Base-by-base conservation (phyloP, 225 moss, liverwort and hornwort genomes). In the Rhytidiadelphus loreus region DNA sequence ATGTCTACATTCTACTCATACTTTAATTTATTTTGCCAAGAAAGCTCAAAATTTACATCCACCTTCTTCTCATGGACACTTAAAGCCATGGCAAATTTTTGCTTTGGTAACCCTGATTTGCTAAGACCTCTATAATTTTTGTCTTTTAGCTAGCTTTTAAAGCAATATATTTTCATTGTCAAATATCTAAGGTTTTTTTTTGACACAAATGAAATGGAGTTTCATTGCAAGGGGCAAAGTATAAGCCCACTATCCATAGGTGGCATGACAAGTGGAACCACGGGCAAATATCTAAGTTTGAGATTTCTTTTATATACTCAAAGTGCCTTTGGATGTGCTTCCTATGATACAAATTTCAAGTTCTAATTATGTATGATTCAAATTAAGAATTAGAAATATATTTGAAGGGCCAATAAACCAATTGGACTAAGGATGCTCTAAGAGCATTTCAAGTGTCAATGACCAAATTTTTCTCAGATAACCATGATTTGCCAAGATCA, bases 11-110 rank as follows among this genome's bases (percentile, higher is more conserved):
- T 29, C 6, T 72, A 1, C 0, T 44, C 2, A 17, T 29, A 44
- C 5, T 3, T 43, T 26, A 5, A 43, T 71, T 48, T 46, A 8
- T 30, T 70, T 41, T 15, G 15, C 15, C 3, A 0, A 25, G 8
- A 37, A 25, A 70, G 9, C 8, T 43, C 26, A 71, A 71, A 16
- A 43, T 43, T 71, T 8, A 15, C 3, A 43, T 16, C 0, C 12
- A 0, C 15, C 2, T 41, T 7, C 3, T 25, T 70, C 4, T 8
- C 4, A 15, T 8, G 0, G 3, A 41, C 15, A 25, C 1, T 15
- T 4, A 9, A 1, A 71, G 8, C 68, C 8, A n/a, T 7, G 1
- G 4, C 23, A 23, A 39, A 23, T 23, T 69, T 39, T 69, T 41
- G 13, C n/a, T n/a, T n/a, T n/a, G 8, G 4, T 69, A 24, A 8